These are phyloP conservation scores for Dichomitus squalens DNA, from an alignment of 1,284 basidiomycete genomes.

Conservation along the genomic window DNA sequence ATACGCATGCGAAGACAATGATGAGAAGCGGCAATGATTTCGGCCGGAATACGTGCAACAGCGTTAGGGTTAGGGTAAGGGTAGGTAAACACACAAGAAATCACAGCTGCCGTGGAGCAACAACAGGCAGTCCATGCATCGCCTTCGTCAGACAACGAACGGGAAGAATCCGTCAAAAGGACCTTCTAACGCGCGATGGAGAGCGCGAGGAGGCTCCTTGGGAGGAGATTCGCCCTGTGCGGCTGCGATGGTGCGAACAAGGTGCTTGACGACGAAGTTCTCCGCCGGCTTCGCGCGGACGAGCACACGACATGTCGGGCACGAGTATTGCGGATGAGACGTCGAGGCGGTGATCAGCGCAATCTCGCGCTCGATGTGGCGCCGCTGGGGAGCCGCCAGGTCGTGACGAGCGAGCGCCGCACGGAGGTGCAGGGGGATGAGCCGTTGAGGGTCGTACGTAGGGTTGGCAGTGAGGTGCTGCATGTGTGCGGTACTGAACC, in stretches of 20 bases:
- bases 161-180: constrained; percentile 62
- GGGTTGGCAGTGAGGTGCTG: constrained; percentile 54
- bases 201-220: constrained; percentile 28
- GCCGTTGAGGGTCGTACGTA: constrained; percentile 38
- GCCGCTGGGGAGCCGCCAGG: constrained; percentile 23
- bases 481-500: constrained; percentile 58
- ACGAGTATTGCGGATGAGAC: constrained; percentile 55
- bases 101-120: neutral
- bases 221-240: constrained; percentile 50
- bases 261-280: constrained; percentile 58
- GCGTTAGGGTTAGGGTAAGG: neutral
- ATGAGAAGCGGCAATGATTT: neutral
- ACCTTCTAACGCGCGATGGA: constrained; percentile 25
- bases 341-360: constrained; percentile 21
- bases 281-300: constrained; percentile 55
- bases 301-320: constrained; percentile 61
- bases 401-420: constrained; percentile 22
- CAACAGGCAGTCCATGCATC: neutral
- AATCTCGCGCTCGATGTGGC: constrained; percentile 28
- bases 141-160: neutral
- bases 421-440: constrained; percentile 17
- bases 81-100: no score
- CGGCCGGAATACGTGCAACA: neutral
- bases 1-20: constrained; percentile 1
- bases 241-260: constrained; percentile 50